Base-by-base conservation (phyloP, 805 yeast species). In the Kregervanrija pseudodelftensis region DNA sequence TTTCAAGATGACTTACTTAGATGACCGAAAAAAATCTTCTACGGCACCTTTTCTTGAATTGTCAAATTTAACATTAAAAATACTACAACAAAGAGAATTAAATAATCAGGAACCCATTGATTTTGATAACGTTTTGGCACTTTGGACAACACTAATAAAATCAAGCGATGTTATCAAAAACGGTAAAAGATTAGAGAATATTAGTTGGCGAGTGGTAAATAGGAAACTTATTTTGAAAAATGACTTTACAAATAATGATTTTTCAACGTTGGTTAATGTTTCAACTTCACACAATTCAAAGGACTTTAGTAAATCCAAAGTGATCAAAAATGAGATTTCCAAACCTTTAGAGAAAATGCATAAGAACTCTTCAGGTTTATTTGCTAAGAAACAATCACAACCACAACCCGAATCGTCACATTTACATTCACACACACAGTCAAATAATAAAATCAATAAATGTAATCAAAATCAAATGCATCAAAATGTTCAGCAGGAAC, bases 61-160 rank as follows among this genome's bases (percentile, higher is more conserved):
- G 13, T 60, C 65, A 9, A 54, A 51, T 14, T 50, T 58, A 16
- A 60, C 63, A 4, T 37, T 60, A 28, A 50, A 52, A 30, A 38
- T 53, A 14, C 43, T 62, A 15, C 58, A 56, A 33, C 54, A 49
- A 43, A 22, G 28, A 7, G 30, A 22, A 22, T 5, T 22, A 22
- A 22, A 22, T 22, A 22, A 22, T 22, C 28, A 22, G 7, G 28
- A 4, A 43, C 56, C 3, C 3, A 51, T 67, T 11, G 69, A 69
- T 36, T 55, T 70, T 34, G 70, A 68, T 43, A 66, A 65, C 41
- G 66, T 69, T 3, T 51, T 70, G 30, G 62, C 68, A 3, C 62
- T 70, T 17, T 69, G 73, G 71, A 66, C 72, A 9, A 70, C 72
- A 2, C 41, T 65, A 11, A 59, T 60, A 10, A 64, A 65, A 43